Percentiles rank a stretch among this genome's conserved stretches.
phyloP scores from a whole-genome alignment of 106 monocot genomes.

The Acanthochlamys bracteata region DNA sequence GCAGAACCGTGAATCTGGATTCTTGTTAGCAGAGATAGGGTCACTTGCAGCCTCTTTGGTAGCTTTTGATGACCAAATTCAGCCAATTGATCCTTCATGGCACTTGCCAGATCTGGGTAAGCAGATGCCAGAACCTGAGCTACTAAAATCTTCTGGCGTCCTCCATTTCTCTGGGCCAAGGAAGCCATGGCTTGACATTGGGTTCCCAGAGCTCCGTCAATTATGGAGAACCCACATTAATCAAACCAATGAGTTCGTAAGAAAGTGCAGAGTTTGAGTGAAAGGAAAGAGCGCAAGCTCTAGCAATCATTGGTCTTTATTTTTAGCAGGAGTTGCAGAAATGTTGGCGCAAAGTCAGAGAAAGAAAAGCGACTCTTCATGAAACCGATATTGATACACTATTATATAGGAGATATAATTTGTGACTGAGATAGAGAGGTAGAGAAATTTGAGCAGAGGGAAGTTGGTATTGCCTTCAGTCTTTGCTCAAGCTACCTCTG shows the following conservation, averaged over 20 bases:
- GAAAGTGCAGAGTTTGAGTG: slow-evolving; percentile 34
- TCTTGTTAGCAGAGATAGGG: slow-evolving; percentile 30
- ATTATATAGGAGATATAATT: not conserved
- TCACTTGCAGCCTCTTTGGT: slow-evolving; percentile 41
- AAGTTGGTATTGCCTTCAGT: slow-evolving; percentile 60
- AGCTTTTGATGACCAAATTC: slow-evolving; percentile 33
- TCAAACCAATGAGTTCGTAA: slow-evolving; percentile 31
- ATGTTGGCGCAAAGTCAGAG: too few species aligned
- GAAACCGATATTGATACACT: not conserved
- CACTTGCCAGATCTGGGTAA: slow-evolving; percentile 36
- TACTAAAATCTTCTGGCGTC: slow-evolving; percentile 31
- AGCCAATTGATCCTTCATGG: slow-evolving; percentile 39
- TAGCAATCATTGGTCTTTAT: too few species aligned
- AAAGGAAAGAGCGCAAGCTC: not conserved
- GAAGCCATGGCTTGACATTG: slow-evolving; percentile 67
- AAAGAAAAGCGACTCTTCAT: too few species aligned
- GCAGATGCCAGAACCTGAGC: slow-evolving; percentile 12
- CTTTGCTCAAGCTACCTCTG: slow-evolving; percentile 33
- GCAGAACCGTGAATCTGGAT: slow-evolving; percentile 46
- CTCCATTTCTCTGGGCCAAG: slow-evolving; percentile 51
- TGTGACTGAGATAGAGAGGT: slow-evolving; percentile 17
- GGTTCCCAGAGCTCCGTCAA: slow-evolving; percentile 15
- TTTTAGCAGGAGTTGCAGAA: not conserved
- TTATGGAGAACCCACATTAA: slow-evolving; percentile 41
- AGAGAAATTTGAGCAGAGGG: slow-evolving; percentile 41